These are phyloP conservation scores for Blumeria graminis DNA, from an alignment of 2,329 filamentous ascomycete species.

Conservation along the genomic window DNA sequence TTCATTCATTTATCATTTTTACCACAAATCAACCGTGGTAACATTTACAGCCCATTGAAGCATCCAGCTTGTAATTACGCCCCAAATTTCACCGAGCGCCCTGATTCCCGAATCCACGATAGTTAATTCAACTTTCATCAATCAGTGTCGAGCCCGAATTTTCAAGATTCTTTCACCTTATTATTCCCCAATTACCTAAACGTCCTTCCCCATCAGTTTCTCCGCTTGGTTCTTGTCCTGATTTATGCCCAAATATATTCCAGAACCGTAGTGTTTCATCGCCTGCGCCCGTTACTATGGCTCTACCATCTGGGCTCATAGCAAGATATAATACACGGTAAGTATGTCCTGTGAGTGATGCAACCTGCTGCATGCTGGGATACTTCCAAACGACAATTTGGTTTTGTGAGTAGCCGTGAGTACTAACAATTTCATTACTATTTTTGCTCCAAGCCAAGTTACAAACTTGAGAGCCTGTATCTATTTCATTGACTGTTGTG, in stretches of 20 bases:
- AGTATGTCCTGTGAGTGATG: slow-evolving; percentile 83
- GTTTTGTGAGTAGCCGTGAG: slow-evolving; percentile 92
- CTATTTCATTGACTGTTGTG: slow-evolving; percentile 59
- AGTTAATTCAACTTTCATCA: no score
- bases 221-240: slow-evolving; percentile 42
- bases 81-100: no score
- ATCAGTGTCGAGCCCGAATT: no score
- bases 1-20: no score
- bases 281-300: slow-evolving; percentile 84
- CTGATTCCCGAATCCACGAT: no score
- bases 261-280: slow-evolving; percentile 93
- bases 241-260: slow-evolving; percentile 78
- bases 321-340: slow-evolving; percentile 89
- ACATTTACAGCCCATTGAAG: no score
- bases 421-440: slow-evolving; percentile 90
- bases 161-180: slow-evolving; percentile 26
- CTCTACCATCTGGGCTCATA: slow-evolving; percentile 88
- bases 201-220: slow-evolving; percentile 33
- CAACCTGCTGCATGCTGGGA: slow-evolving; percentile 90
- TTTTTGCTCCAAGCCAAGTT: slow-evolving; percentile 95
- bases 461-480: slow-evolving; percentile 96
- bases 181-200: slow-evolving; percentile 61
- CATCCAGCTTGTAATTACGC: no score
- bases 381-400: slow-evolving; percentile 99
- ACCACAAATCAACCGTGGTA: no score